Evolutionary conservation across 208 protist species (phyloP).

Genomic region (Trypanosoma caninum): DNA sequence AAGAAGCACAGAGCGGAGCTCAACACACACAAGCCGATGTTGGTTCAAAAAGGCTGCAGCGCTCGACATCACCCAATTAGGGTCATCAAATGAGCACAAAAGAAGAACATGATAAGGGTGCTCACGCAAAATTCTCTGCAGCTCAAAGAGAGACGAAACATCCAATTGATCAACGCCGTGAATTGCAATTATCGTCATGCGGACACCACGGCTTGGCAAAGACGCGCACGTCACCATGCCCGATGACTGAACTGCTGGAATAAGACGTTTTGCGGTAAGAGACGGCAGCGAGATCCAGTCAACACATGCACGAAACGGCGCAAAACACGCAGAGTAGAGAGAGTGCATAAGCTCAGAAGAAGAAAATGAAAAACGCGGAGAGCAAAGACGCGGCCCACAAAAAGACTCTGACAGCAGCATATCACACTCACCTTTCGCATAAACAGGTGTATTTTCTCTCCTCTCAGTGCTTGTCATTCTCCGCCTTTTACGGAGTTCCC

Average conservation of each 20-base stretch:
- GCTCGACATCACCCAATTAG: conserved; percentile 39
- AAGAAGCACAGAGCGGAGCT: conserved; percentile 55
- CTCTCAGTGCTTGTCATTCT: neutral
- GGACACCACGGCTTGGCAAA: too few relatives aligned
- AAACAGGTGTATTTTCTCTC: neutral
- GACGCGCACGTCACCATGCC: too few relatives aligned
- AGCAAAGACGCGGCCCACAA: neutral
- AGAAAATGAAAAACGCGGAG: conserved; percentile 11
- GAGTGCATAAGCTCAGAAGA: conserved; percentile 12
- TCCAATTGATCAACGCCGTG: conserved; percentile 68
- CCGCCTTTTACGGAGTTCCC: neutral
- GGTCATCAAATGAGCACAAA: conserved; percentile 57
- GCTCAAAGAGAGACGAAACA: conserved; percentile 21
- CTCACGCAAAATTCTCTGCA: conserved; percentile 42
- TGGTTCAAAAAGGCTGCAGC: conserved; percentile 28
- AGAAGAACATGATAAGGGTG: conserved; percentile 33
- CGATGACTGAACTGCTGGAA: conserved; percentile 9
- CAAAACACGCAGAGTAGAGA: conserved; percentile 16
- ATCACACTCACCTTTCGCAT: neutral
- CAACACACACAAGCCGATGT: conserved; percentile 42
- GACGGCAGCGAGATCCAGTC: conserved; percentile 21
- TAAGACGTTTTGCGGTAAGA: conserved; percentile 2
- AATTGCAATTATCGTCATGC: conserved; percentile 45
- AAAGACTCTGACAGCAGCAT: neutral
- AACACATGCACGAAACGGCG: conserved; percentile 18